These are phyloP conservation scores for Xylaria telfairii DNA, from an alignment of 495 filamentous ascomycete species.

Conservation along the genomic window DNA sequence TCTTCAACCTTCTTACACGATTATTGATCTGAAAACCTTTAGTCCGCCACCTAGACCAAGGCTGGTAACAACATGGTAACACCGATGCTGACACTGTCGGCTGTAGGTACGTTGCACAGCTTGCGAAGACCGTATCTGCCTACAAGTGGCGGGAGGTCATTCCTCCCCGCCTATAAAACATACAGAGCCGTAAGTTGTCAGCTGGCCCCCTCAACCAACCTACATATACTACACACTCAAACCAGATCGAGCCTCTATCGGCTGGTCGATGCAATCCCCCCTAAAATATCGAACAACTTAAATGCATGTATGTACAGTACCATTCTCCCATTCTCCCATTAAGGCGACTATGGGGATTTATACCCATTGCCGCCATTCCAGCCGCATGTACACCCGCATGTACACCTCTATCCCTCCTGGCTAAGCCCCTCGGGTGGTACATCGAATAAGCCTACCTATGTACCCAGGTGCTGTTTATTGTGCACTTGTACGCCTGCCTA, in stretches of 20 bases:
- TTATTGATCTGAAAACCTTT: neutral
- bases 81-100: conserved; percentile 1
- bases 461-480: neutral
- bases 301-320: neutral
- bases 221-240: neutral
- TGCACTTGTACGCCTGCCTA: conserved; percentile 1
- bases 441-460: neutral
- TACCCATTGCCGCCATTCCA: neutral
- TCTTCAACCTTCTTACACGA: neutral
- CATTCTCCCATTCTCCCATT: neutral
- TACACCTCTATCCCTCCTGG: neutral
- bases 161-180: neutral
- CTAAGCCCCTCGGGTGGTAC: neutral
- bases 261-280: neutral
- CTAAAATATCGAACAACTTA: neutral
- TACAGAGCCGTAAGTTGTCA: neutral
- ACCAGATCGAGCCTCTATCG: neutral
- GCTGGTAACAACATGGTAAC: neutral
- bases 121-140: conserved; percentile 22
- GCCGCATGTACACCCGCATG: neutral
- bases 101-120: conserved; percentile 7
- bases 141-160: conserved; percentile 15
- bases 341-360: neutral
- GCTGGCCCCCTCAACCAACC: neutral
- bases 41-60: neutral